Percentiles rank a stretch among this genome's conserved stretches.
These are phyloP conservation scores for Ogataea pignaliae DNA, from an alignment of 805 yeast genomes.

Conservation along the genomic window DNA sequence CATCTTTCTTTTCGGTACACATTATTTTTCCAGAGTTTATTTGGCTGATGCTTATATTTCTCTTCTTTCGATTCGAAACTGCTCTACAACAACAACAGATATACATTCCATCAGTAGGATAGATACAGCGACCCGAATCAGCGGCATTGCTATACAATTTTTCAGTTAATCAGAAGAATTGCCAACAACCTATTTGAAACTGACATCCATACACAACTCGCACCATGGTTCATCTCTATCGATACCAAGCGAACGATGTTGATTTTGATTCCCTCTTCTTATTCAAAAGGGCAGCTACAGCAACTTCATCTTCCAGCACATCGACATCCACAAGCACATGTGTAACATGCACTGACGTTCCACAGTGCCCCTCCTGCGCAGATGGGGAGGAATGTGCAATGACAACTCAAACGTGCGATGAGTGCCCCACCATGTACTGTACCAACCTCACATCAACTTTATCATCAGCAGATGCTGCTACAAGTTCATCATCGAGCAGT, in stretches of 20 bases:
- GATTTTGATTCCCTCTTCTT: background rate
- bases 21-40: no score
- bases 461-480: slow-evolving; percentile 8
- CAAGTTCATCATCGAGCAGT: slow-evolving; percentile 5
- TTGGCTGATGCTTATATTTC: no score
- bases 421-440: slow-evolving; percentile 57
- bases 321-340: slow-evolving; percentile 11
- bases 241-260: background rate
- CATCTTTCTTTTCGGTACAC: no score
- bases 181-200: background rate
- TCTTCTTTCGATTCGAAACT: no score
- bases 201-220: background rate
- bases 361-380: slow-evolving; percentile 52
- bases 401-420: slow-evolving; percentile 51
- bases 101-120: no score
- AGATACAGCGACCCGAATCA: no score
- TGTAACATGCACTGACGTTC: slow-evolving; percentile 30
- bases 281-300: slow-evolving; percentile 1
- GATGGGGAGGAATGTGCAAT: slow-evolving; percentile 49
- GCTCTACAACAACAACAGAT: no score
- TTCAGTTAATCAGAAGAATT: background rate
- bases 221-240: background rate
- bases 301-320: background rate
- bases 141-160: no score
- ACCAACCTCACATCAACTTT: slow-evolving; percentile 23